Conservation (phyloP, 192 early-diverging fungal species). For the Linnemannia schmuckeri region DNA sequence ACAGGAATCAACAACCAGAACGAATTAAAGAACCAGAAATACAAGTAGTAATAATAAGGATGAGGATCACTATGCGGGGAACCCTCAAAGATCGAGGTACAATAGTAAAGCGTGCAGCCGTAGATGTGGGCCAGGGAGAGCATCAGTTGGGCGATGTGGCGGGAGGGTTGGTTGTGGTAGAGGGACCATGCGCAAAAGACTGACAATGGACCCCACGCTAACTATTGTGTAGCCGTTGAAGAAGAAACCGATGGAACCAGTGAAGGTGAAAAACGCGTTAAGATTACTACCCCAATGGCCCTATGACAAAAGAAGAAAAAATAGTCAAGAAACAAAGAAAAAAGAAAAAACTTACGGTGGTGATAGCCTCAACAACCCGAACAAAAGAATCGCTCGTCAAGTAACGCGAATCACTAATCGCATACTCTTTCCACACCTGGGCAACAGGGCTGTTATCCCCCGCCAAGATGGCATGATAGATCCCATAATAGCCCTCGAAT, state of each 20-base stretch:
- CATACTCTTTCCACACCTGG: constrained; percentile 93
- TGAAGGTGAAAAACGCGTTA: background rate
- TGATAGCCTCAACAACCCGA: constrained; percentile 84
- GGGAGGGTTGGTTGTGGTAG: constrained; percentile 62
- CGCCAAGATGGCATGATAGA: constrained; percentile 73
- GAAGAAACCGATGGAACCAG: background rate
- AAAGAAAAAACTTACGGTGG: constrained; percentile 72
- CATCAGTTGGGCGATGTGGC: constrained; percentile 68
- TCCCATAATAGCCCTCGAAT: constrained; percentile 88
- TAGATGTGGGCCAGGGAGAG: constrained; percentile 80
- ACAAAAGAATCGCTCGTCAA: constrained; percentile 85
- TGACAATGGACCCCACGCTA: constrained; percentile 65
- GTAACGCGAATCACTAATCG: constrained; percentile 89
- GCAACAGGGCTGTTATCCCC: constrained; percentile 73
- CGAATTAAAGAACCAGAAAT: constrained; percentile 86
- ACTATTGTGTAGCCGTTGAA: constrained; percentile 10
- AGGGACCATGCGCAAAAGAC: constrained; percentile 65
- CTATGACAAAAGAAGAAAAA: background rate
- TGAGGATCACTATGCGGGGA: constrained; percentile 73
- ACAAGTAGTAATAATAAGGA: constrained; percentile 87
- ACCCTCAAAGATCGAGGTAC: constrained; percentile 74
- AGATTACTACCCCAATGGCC: background rate
- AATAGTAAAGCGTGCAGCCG: constrained; percentile 85
- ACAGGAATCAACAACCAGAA: constrained; percentile 83
- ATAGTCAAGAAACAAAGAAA: background rate